A percentile compares a stretch with the other conserved stretches of the same genome.
These are phyloP conservation scores for Globisporangium takayamanum DNA, from an alignment of 352 stramenopile species.

Conservation along the genomic window DNA sequence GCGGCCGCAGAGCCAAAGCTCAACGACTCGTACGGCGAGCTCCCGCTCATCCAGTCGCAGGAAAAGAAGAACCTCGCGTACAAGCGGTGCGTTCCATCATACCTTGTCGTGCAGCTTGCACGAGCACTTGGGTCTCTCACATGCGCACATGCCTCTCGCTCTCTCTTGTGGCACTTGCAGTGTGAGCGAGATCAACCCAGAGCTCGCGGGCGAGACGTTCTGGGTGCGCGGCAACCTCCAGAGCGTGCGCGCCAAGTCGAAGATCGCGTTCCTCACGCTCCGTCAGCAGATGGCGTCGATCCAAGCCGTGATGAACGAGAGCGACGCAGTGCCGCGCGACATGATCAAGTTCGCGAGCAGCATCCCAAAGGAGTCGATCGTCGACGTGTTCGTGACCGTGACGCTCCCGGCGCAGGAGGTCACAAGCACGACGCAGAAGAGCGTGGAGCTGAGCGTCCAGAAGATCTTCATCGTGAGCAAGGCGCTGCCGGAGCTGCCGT, in stretches of 20 bases:
- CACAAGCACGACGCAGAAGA: slow-evolving; percentile 91
- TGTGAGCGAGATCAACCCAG: slow-evolving; percentile 65
- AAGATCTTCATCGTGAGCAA: slow-evolving; percentile 96
- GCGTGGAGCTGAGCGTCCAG: slow-evolving; percentile 92
- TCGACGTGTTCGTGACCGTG: slow-evolving; percentile 94
- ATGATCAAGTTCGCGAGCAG: slow-evolving; percentile 97
- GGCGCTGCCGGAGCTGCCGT: slow-evolving; percentile 85
- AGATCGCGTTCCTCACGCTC: slow-evolving; percentile 96
- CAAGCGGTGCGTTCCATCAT: slow-evolving; percentile 27
- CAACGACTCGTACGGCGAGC: slow-evolving; percentile 83
- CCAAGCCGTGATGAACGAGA: slow-evolving; percentile 88
- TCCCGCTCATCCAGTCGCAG: slow-evolving; percentile 88
- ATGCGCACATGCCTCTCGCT: background rate
- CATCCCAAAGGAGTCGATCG: slow-evolving; percentile 94
- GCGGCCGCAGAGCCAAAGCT: slow-evolving; percentile 58
- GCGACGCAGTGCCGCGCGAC: slow-evolving; percentile 86
- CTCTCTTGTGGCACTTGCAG: slow-evolving; percentile 11
- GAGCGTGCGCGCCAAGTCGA: slow-evolving; percentile 91
- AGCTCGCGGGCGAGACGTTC: slow-evolving; percentile 84
- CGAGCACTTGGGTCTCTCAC: background rate
- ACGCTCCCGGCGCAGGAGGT: slow-evolving; percentile 85
- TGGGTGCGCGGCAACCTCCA: slow-evolving; percentile 95
- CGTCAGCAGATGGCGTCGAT: slow-evolving; percentile 95
- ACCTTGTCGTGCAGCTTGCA: background rate
- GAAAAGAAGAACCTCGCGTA: slow-evolving; percentile 76